Evolutionary conservation across 1,284 basidiomycete genomes (phyloP).

Genomic region (Inonotus hispidus): DNA sequence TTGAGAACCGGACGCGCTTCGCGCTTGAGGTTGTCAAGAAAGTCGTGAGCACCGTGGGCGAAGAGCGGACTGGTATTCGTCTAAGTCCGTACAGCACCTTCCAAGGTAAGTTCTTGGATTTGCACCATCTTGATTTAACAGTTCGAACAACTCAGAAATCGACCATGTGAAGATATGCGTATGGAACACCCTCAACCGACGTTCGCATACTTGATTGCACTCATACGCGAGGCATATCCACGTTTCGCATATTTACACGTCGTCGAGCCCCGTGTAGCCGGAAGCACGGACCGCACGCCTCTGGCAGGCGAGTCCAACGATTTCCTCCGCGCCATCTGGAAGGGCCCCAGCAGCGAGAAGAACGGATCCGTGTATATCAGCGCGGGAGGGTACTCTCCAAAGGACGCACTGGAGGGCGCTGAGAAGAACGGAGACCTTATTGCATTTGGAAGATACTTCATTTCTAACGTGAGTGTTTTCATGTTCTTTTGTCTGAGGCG

Average conservation of each 20-base stretch:
- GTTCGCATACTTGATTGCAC: slow-evolving; percentile 34
- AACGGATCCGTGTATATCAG: slow-evolving; percentile 11
- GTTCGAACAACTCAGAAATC: too few relatives aligned
- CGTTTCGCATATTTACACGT: slow-evolving; percentile 52
- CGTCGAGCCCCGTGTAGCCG: slow-evolving; percentile 33
- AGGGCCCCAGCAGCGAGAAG: not conserved
- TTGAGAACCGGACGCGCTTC: slow-evolving; percentile 51
- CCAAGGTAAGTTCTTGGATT: slow-evolving; percentile 20
- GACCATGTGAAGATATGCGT: slow-evolving; percentile 23
- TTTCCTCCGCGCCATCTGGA: slow-evolving; percentile 32
- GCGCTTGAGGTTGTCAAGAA: slow-evolving; percentile 41
- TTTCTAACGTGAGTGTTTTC: slow-evolving; percentile 37
- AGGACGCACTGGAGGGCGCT: slow-evolving; percentile 27
- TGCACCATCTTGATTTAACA: too few relatives aligned
- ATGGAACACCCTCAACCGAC: slow-evolving; percentile 30
- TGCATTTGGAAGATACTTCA: slow-evolving; percentile 44
- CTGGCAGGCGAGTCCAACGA: slow-evolving; percentile 31
- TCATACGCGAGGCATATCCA: slow-evolving; percentile 36
- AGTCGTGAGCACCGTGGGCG: slow-evolving; percentile 33
- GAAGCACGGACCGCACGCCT: slow-evolving; percentile 16
- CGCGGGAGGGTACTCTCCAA: slow-evolving; percentile 7
- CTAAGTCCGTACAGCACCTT: slow-evolving; percentile 46
- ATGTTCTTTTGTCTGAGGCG: not conserved
- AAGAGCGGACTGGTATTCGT: slow-evolving; percentile 41
- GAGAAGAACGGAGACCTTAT: slow-evolving; percentile 30